These are phyloP conservation scores for Neonectria punicea DNA, from an alignment of 2,329 filamentous ascomycete species.

Conservation along the genomic window DNA sequence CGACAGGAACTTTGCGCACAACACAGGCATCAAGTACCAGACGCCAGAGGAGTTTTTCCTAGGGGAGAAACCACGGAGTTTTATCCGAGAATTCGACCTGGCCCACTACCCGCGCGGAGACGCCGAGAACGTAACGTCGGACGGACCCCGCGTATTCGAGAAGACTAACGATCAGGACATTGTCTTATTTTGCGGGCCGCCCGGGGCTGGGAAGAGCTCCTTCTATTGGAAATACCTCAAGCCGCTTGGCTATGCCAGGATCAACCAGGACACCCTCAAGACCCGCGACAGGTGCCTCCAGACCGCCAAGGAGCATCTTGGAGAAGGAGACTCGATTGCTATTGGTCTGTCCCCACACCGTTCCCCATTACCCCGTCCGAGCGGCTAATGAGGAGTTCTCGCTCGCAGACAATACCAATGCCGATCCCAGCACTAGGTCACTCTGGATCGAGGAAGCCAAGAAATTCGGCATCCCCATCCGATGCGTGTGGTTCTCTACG, in stretches of 20 bases:
- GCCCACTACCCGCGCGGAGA: conserved; percentile 56
- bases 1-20: conserved; percentile 84
- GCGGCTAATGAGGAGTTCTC: conserved; percentile 6
- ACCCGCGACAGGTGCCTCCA: conserved; percentile 77
- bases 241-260: conserved; percentile 81
- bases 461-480: conserved; percentile 77
- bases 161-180: conserved; percentile 77
- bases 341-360: conserved; percentile 70
- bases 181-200: conserved; percentile 87
- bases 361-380: conserved; percentile 25
- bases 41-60: conserved; percentile 96
- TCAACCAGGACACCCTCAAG: conserved; percentile 93
- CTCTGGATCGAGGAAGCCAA: conserved; percentile 82
- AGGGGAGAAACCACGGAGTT: conserved; percentile 71
- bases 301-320: conserved; percentile 73
- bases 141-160: conserved; percentile 54
- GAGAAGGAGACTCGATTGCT: conserved; percentile 74
- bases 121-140: conserved; percentile 36
- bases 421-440: conserved; percentile 79
- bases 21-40: conserved; percentile 81
- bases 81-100: conserved; percentile 78
- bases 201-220: conserved; percentile 90
- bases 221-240: conserved; percentile 85
- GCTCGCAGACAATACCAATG: conserved; percentile 89
- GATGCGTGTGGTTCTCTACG: conserved; percentile 87